These are phyloP conservation scores for Ilyonectria sp. DNA, from an alignment of 2,329 filamentous ascomycete species.

Conservation along the genomic window DNA sequence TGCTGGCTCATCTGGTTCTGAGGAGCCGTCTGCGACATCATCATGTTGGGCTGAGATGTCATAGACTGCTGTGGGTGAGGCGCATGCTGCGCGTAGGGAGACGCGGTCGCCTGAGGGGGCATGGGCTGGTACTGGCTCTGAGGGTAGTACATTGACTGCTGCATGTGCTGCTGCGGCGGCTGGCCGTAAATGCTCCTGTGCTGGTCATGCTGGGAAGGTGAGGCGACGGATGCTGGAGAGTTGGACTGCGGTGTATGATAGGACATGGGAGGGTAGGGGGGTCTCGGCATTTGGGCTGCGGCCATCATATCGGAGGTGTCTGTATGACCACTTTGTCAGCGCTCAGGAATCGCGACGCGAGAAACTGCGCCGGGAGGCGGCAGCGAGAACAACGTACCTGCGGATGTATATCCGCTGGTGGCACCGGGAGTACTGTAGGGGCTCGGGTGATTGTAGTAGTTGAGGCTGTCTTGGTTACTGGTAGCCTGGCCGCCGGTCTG, in stretches of 20 bases:
- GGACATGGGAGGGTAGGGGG: constrained; percentile 87
- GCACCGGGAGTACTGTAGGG: constrained; percentile 88
- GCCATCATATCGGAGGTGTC: constrained; percentile 79
- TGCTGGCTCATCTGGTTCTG: constrained; percentile 74
- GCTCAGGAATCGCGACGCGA: constrained; percentile 27
- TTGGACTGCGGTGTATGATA: constrained; percentile 97
- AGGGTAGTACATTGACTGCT: constrained; percentile 84
- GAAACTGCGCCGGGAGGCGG: constrained; percentile 16
- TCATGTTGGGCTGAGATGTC: constrained; percentile 76
- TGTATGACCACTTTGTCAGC: constrained; percentile 49
- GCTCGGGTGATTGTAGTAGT: constrained; percentile 85
- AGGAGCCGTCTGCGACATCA: constrained; percentile 74
- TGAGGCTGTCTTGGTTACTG: constrained; percentile 75
- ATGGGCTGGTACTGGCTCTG: constrained; percentile 77
- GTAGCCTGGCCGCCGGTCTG: constrained; percentile 75
- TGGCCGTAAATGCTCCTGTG: constrained; percentile 90
- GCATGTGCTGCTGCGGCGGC: constrained; percentile 82
- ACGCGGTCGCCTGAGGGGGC: constrained; percentile 71
- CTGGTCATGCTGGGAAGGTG: constrained; percentile 89
- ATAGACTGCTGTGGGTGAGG: constrained; percentile 69
- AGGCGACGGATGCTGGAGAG: constrained; percentile 93
- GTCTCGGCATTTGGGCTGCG: constrained; percentile 78
- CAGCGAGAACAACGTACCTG: constrained; percentile 72
- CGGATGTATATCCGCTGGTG: constrained; percentile 87
- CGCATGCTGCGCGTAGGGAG: constrained; percentile 73